phyloP scores from a whole-genome alignment of 768 basidiomycete species.

The Macrolepiota albuminosa region DNA sequence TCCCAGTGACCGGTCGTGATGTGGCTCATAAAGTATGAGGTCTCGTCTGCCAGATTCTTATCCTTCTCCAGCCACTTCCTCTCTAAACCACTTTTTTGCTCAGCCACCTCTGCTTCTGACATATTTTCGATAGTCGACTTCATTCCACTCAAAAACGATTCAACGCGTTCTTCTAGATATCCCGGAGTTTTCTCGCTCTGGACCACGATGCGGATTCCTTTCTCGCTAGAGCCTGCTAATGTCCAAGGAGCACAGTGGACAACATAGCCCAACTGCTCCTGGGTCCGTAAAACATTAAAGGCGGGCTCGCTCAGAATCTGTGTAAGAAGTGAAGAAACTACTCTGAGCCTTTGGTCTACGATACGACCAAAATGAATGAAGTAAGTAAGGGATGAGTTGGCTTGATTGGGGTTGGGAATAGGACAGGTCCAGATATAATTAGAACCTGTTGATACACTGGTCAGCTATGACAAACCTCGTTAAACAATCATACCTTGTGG shows the following conservation, averaged over 20 bases:
- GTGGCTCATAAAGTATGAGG: slow-evolving; percentile 58
- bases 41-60: slow-evolving; percentile 88
- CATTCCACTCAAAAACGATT: slow-evolving; percentile 81
- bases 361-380: slow-evolving; percentile 75
- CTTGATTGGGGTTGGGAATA: slow-evolving; percentile 79
- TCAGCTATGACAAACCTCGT: neutral
- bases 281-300: slow-evolving; percentile 87
- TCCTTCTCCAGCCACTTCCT: slow-evolving; percentile 79
- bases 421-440: slow-evolving; percentile 62
- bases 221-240: slow-evolving; percentile 59
- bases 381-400: slow-evolving; percentile 85
- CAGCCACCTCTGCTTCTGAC: slow-evolving; percentile 65
- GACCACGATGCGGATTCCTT: slow-evolving; percentile 77
- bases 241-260: slow-evolving; percentile 60
- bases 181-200: slow-evolving; percentile 82
- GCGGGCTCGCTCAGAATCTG: slow-evolving; percentile 90
- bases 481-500: slow-evolving; percentile 48
- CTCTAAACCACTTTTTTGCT: slow-evolving; percentile 74
- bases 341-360: slow-evolving; percentile 58
- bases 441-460: slow-evolving; percentile 42
- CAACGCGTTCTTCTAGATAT: slow-evolving; percentile 84
- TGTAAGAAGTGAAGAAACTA: slow-evolving; percentile 63
- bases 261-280: slow-evolving; percentile 94
- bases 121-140: slow-evolving; percentile 62
- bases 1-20: slow-evolving; percentile 81